These are phyloP conservation scores for Pseudonitzschia multiseries DNA, from an alignment of 108 stramenopile genomes.

Conservation along the genomic window DNA sequence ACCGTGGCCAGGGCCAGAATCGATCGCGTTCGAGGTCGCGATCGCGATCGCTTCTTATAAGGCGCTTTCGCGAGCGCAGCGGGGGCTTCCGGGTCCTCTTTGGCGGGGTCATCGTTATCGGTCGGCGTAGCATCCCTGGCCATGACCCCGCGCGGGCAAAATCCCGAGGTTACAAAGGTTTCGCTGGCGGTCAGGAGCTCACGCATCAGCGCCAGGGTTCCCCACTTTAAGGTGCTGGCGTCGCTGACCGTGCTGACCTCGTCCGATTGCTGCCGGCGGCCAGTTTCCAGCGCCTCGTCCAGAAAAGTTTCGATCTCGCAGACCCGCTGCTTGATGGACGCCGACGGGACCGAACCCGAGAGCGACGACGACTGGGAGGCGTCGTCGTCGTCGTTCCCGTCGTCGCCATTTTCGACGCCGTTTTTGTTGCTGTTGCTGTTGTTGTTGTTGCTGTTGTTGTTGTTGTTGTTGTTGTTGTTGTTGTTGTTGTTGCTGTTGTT, in stretches of 20 bases:
- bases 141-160: too few relatives aligned
- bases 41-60: too few relatives aligned
- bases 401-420: slow-evolving; percentile 11
- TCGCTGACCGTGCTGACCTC: not conserved
- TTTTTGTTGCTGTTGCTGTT: not conserved
- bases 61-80: too few relatives aligned
- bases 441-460: not conserved
- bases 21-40: too few relatives aligned
- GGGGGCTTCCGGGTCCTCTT: too few relatives aligned
- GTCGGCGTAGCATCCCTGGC: too few relatives aligned
- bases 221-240: not conserved
- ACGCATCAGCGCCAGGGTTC: not conserved
- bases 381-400: not conserved
- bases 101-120: too few relatives aligned
- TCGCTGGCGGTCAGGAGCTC: not conserved
- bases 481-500: not conserved
- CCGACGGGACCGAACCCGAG: not conserved
- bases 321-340: not conserved
- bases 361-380: not conserved
- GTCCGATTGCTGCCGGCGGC: too few relatives aligned
- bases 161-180: too few relatives aligned
- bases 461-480: slow-evolving; percentile 6
- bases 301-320: not conserved
- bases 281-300: not conserved
- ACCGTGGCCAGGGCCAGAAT: too few relatives aligned